Conservation (phyloP, 805 yeast genomes). For the Saturnispora silvae region DNA sequence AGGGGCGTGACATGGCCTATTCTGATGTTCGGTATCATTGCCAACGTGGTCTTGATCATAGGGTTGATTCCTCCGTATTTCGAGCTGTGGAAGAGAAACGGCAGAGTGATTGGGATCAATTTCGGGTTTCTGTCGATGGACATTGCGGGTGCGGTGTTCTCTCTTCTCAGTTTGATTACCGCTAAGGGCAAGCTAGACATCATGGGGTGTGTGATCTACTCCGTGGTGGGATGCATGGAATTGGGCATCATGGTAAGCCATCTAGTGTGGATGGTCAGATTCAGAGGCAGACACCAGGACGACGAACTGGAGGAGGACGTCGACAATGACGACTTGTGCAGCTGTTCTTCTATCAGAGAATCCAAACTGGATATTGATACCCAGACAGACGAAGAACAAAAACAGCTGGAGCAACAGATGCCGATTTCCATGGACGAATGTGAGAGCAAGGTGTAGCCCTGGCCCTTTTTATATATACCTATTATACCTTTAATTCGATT, state of each 20-base stretch:
- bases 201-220: conserved; percentile 71
- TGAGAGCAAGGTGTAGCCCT: no score
- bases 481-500: no score
- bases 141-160: conserved; percentile 47
- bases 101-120: conserved; percentile 46
- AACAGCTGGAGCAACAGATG: no score
- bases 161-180: conserved; percentile 49
- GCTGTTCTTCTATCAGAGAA: no score
- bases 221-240: conserved; percentile 64
- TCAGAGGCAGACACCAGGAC: conserved; percentile 18
- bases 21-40: conserved; percentile 38
- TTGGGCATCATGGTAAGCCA: conserved; percentile 69
- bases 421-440: no score
- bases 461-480: no score
- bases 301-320: background rate
- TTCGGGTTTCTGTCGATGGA: conserved; percentile 41
- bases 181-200: conserved; percentile 43
- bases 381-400: background rate
- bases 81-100: conserved; percentile 40
- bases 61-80: conserved; percentile 49
- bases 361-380: background rate
- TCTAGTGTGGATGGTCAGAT: conserved; percentile 51
- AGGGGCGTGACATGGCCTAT: conserved; percentile 36
- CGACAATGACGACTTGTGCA: no score
- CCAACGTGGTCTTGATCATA: conserved; percentile 37